phyloP scores from a whole-genome alignment of 208 protist species.

The Phytomonas francai region DNA sequence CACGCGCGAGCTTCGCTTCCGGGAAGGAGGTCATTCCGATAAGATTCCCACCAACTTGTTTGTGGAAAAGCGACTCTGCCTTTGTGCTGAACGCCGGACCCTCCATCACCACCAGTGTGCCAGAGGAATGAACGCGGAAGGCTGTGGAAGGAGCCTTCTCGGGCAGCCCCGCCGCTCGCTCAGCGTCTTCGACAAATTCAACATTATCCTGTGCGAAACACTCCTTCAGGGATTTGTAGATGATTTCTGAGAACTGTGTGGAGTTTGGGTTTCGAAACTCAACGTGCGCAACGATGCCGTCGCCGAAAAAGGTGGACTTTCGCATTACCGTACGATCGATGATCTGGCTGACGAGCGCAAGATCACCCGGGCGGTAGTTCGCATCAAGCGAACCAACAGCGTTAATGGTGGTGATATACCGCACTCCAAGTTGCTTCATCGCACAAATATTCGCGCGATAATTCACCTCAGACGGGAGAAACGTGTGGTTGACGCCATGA shows the following conservation, averaged over 20 bases:
- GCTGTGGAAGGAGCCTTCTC: neutral
- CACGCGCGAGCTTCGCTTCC: constrained; percentile 85
- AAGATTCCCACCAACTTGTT: constrained; percentile 61
- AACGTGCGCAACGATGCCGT: constrained; percentile 73
- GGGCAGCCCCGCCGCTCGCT: neutral
- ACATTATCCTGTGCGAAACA: constrained; percentile 21
- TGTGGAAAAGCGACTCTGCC: constrained; percentile 81
- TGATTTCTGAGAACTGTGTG: constrained; percentile 26
- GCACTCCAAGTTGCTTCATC: constrained; percentile 81
- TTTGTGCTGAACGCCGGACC: constrained; percentile 87
- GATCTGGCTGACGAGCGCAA: constrained; percentile 85
- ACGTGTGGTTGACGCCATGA: constrained; percentile 69
- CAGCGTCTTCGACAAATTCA: neutral
- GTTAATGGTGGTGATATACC: constrained; percentile 80
- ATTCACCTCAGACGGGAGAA: constrained; percentile 82
- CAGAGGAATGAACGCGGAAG: constrained; percentile 40
- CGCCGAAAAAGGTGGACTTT: constrained; percentile 77
- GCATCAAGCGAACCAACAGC: constrained; percentile 81
- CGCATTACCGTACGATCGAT: constrained; percentile 80
- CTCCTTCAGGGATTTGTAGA: constrained; percentile 24
- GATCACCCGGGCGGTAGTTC: constrained; percentile 67
- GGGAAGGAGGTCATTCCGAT: constrained; percentile 92
- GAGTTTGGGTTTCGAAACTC: constrained; percentile 79
- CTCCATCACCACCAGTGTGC: constrained; percentile 87
- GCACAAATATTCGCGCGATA: constrained; percentile 91